Base-by-base conservation (phyloP, 2,329 filamentous ascomycete species). In the Alternaria solani region DNA sequence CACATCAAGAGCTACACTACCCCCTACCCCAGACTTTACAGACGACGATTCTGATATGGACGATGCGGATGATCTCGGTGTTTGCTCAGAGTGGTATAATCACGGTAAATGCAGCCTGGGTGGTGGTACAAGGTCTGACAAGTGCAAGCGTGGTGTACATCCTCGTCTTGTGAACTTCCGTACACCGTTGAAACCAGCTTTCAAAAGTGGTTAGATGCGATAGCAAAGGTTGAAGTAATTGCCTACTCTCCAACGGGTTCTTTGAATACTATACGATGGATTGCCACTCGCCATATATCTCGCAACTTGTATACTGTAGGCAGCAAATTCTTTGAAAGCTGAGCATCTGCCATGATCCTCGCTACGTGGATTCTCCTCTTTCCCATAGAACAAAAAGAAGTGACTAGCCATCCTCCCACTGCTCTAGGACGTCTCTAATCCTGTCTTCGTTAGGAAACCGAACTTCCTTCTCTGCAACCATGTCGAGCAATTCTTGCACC, bases 71-170 rank as follows among this genome's bases (percentile, higher is more conserved):
- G 44, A 32, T 14, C 44, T 32, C 12, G 5, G 5, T 1, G 28
- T 47, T 8, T 47, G 44, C 8, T 9, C n/a, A 14, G 26, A 47
- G 28, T 47, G 44, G 44, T 47, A 47, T 16, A 47, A 47, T 6
- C 18, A 23, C 12, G n/a, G 44, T 1, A 16, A 14, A 4, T 47
- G 44, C 18, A 47, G 28, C 12, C 26, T 26, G 3, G 28, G 9
- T 32, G 28, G 5, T 2, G 28, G 44, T 23, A 14, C n/a, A 23
- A 9, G 11, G 6, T 5, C 2, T 16, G 12, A 30, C 7, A 30
- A 30, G n/a, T 47, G 44, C 30, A 9, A 32, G 3, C 44, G 18
- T 7, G 44, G 44, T 34, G 28, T 11, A 3, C 44, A 47, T 48
- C 44, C 44, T 34, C 11, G 4, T 14, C 30, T 48, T 34, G 1